Evolutionary conservation across 2,329 filamentous ascomycete genomes (phyloP), one percentile per base, ranked within the genome.

Genomic region (Aspergillus persii): DNA sequence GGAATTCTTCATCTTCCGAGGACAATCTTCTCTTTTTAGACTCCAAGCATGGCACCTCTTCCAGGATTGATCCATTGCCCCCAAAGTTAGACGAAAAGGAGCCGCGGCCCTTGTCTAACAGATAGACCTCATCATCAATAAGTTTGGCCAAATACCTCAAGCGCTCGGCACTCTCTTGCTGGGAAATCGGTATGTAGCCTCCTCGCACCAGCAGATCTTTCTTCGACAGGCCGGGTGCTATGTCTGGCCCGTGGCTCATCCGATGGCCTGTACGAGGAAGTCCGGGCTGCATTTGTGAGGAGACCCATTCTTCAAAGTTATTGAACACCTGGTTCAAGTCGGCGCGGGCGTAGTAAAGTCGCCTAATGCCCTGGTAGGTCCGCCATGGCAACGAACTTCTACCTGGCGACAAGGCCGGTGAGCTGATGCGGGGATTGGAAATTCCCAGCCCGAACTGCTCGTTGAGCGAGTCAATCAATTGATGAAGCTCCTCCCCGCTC

Each of bases 381-480:
- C 65, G 65, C 62, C 66, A 67, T 4, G 61, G 62, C 5, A 68
- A 54, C 0, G 69, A 60, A 4, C 55, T 61, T 3, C 66, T 55
- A 2, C 64, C 54, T 0, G 51, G 44, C 1, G 63, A 63, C 0
- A 54, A 51, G 0, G 62, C 60, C 0, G 69, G 71, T 0, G 68
- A 70, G 36, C 56, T 63, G 11, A 62, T 47, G 1, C 44, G 54
- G 1, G 64, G 66, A 47, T 68, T 68, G 2, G 71, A 72, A 6
- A 78, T 72, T 12, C 74, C 66, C 2, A 78, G 63, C 2, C 65
- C 66, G 61, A 71, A 79, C 33, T 65, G 59, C 2, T 66, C 54
- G 61, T 77, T 79, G 44, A 79, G 64, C 3, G 54, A 31, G 30
- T 72, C 61, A 50, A 78, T 70, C 8, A 72, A 58, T 8, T 65